phyloP scores from a whole-genome alignment of 2,329 filamentous ascomycete species.

The Hypocreales sp. region DNA sequence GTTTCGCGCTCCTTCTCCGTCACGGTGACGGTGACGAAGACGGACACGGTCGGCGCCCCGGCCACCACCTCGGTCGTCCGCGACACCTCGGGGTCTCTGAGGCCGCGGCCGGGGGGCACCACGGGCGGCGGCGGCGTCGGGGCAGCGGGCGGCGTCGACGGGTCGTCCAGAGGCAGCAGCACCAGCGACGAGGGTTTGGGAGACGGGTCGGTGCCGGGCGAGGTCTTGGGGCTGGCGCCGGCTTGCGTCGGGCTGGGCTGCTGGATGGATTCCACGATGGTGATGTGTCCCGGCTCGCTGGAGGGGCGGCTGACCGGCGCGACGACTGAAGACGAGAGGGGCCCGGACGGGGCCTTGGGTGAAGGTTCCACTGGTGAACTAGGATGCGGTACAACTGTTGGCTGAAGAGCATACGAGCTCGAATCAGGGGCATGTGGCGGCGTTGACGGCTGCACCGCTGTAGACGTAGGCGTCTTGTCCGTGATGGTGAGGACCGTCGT shows the following conservation, averaged over 20 bases:
- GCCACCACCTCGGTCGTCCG: constrained; percentile 10
- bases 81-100: too few species aligned
- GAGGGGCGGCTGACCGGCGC: too few species aligned
- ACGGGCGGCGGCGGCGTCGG: too few species aligned
- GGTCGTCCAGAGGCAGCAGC: constrained; percentile 12
- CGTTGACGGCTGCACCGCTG: too few species aligned
- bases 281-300: constrained; percentile 4
- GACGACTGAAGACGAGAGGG: neutral
- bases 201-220: too few species aligned
- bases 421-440: too few species aligned
- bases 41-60: constrained; percentile 18
- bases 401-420: too few species aligned
- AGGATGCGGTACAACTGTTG: too few species aligned
- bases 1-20: constrained; percentile 14
- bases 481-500: constrained; percentile 15
- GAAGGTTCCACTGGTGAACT: too few species aligned
- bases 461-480: constrained; percentile 8
- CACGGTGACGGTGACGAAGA: constrained; percentile 21
- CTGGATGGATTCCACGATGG: constrained; percentile 13
- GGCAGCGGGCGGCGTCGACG: constrained; percentile 1
- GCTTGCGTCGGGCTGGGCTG: constrained; percentile 7
- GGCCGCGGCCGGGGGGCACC: too few species aligned
- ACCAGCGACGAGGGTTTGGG: constrained; percentile 10
- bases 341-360: constrained; percentile 1
- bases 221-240: too few species aligned